Base-by-base conservation (phyloP, 306 rosid species). In the Vigna radiata region DNA sequence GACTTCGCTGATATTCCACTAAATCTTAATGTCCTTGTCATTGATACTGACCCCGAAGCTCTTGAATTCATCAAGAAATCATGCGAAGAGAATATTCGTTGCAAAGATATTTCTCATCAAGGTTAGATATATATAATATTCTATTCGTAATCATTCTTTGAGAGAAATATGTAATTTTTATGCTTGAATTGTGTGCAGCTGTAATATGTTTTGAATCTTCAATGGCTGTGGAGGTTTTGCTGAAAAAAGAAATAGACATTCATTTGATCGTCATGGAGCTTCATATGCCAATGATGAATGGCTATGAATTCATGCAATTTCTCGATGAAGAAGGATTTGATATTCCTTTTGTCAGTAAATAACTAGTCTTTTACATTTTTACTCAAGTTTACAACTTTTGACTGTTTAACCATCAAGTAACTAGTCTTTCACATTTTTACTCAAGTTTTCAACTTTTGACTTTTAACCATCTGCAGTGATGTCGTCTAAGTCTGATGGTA, bases 241-340 rank as follows among this genome's bases (percentile, higher is more conserved):
- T 83, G 6, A 83, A 87, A 84, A 85, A 25, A 25, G 86, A 82
- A 47, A 84, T 55, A 15, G 53, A 23, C 71, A 81, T 87, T 50
- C 93, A 92, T 73, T 76, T 19, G 68, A 78, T 92, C 41, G 47
- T 92, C 50, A 80, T 91, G 14, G 93, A 87, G 37, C 90, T 83
- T 78, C 83, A 86, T 21, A 88, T 92, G 93, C 88, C 88, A 12
- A 86, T 85, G 48, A 84, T 88, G 88, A 85, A 92, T 77, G 89
- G 88, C 3, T 87, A 68, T 68, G 78, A 85, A 6, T 89, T 92
- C 47, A 80, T 90, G 27, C 81, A 83, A 29, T 81, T 8, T 19
- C 75, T 86, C 72, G 81, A 81, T 36, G 72, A 87, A 54, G 88
- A 87, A 58, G 36, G 36, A 31, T 81, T 86, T 83, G 82, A 90